Evolutionary conservation across 2,329 filamentous ascomycete species (phyloP), one percentile per base, ranked within the genome.

Genomic region (Aaosphaeria pasadenensis): DNA sequence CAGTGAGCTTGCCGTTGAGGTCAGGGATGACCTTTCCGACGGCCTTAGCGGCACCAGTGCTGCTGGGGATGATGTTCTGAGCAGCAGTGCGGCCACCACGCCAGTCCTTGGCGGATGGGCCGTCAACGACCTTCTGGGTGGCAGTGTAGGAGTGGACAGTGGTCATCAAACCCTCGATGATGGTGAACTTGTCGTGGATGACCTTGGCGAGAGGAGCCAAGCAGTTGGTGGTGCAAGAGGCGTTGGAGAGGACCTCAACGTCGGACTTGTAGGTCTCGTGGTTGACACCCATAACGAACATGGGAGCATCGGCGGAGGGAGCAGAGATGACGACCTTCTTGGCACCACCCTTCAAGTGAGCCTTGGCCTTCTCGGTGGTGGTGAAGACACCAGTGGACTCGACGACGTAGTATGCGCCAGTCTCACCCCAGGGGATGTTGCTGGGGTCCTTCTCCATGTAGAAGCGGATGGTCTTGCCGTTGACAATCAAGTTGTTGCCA

Each of bases 221-320:
- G 87, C 94, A 97, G 89, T 99, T 99, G 84, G 94, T 97, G 76
- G 94, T 99, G 90, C 94, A 97, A 66, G 94, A 97, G 68, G 94
- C 94, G 83, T 99, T 99, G 80, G 94, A 97, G 81, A 97, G 89
- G 75, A 99, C 87, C 68, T 90, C 80, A 76, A 94, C 84, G 74
- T 88, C 88, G 74, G 87, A 86, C 76, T 89, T 92, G 87, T 97
- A 97, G 68, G 77, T 82, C 76, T 91, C 84, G 79, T 97, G 82
- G 85, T 97, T 99, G 81, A 99, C 94, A 74, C 94, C 94, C 86
- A 96, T 95, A 74, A 99, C 94, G 85, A 95, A 99, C 94, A 99
- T 99, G 74, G 92, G 92, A 71, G 94, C 94, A 81, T 99, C 94
- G 63, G 88, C 87, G 56, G 89, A 95, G 69, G 89, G 89, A 70